Conservation (phyloP, 495 filamentous ascomycete genomes). For the Penicillium lagena region DNA sequence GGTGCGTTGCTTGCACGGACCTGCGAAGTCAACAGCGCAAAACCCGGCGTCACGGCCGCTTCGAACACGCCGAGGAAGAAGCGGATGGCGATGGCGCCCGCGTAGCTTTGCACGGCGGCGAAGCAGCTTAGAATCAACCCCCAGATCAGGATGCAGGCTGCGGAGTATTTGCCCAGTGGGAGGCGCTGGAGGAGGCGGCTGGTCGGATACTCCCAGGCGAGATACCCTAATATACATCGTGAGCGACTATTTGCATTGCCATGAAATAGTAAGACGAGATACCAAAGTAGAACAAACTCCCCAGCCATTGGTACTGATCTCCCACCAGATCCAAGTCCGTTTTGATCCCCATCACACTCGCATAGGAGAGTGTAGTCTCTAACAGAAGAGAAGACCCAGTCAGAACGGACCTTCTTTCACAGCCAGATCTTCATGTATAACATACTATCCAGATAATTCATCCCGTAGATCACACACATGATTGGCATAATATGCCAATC, state of each 20-base stretch:
- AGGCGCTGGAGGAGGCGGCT: slow-evolving; percentile 53
- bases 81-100: slow-evolving; percentile 48
- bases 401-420: neutral
- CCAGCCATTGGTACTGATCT: slow-evolving; percentile 48
- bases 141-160: slow-evolving; percentile 52
- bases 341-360: slow-evolving; percentile 56
- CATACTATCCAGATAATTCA: slow-evolving; percentile 59
- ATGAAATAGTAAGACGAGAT: neutral
- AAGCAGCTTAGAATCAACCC: slow-evolving; percentile 48
- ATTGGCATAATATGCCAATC: slow-evolving; percentile 59
- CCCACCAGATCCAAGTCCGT: slow-evolving; percentile 36
- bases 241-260: neutral
- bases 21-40: slow-evolving; percentile 55
- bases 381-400: neutral
- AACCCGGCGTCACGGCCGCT: slow-evolving; percentile 56
- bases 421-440: neutral
- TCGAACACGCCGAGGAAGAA: slow-evolving; percentile 57
- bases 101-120: slow-evolving; percentile 41
- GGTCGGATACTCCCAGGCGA: slow-evolving; percentile 60
- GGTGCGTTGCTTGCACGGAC: slow-evolving; percentile 6
- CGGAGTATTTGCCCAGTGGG: slow-evolving; percentile 55
- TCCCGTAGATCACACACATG: slow-evolving; percentile 55
- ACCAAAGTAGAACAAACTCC: slow-evolving; percentile 59
- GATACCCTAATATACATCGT: slow-evolving; percentile 36
- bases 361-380: slow-evolving; percentile 60